Percentiles rank a stretch among this genome's conserved stretches.
Conservation (phyloP, 768 basidiomycete species). For the Podaxis sp. region DNA sequence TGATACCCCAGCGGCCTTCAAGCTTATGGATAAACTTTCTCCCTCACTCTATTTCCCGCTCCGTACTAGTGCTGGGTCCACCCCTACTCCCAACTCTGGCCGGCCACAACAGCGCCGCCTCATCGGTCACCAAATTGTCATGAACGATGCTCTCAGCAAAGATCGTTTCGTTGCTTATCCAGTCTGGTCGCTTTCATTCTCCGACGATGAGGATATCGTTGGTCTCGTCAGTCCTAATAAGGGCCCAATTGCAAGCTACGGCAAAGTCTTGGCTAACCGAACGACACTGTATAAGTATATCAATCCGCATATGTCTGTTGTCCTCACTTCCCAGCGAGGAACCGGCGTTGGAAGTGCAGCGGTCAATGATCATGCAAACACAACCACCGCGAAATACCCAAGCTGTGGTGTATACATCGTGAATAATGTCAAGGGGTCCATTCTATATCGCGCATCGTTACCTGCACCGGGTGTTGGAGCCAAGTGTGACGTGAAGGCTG, state of each 20-base stretch:
- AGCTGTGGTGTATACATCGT: constrained; percentile 69
- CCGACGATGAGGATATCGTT: constrained; percentile 53
- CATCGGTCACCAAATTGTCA: constrained; percentile 51
- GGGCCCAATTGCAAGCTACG: constrained; percentile 68
- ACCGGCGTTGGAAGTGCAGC: not conserved
- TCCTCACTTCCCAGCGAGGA: constrained; percentile 41
- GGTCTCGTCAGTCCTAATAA: constrained; percentile 42
- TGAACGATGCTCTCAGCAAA: constrained; percentile 26
- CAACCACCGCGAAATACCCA: constrained; percentile 19
- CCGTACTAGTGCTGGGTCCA: constrained; percentile 31
- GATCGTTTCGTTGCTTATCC: constrained; percentile 47
- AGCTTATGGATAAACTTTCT: constrained; percentile 38
- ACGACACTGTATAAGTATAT: constrained; percentile 93
- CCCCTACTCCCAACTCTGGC: not conserved
- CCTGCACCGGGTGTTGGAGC: constrained; percentile 26
- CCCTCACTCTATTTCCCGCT: constrained; percentile 54
- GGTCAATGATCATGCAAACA: not conserved
- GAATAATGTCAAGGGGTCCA: constrained; percentile 74
- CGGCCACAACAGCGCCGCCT: constrained; percentile 36
- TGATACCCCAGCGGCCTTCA: constrained; percentile 40
- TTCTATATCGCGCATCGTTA: constrained; percentile 63
- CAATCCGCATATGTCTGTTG: constrained; percentile 71
- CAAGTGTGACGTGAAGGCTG: constrained; percentile 63
- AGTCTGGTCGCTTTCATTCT: constrained; percentile 63
- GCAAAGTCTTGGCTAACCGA: constrained; percentile 83